Evolutionary conservation across 1,284 basidiomycete genomes (phyloP).

Genomic region (Coniophora puteana): DNA sequence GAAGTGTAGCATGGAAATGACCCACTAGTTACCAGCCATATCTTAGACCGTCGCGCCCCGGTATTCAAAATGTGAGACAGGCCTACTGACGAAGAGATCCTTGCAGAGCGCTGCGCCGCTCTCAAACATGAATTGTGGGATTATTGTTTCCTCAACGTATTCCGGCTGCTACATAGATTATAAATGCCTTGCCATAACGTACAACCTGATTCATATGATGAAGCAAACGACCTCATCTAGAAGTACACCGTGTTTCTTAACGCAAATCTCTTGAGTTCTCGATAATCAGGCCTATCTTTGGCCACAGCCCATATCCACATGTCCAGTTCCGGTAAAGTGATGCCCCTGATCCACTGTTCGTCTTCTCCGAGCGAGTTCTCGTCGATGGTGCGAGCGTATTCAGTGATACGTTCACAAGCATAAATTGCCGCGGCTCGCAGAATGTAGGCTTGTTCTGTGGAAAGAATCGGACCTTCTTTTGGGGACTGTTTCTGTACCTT

Average conservation of each 20-base stretch:
- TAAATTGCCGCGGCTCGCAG: conserved; percentile 78
- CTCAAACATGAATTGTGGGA: too few relatives aligned
- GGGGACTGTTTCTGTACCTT: conserved; percentile 26
- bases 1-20: too few relatives aligned
- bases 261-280: conserved; percentile 60
- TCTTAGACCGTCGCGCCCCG: too few relatives aligned
- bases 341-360: conserved; percentile 48
- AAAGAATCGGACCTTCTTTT: conserved; percentile 63
- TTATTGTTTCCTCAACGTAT: too few relatives aligned
- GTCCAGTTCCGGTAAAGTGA: conserved; percentile 61
- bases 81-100: too few relatives aligned
- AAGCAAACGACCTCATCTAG: conserved; percentile 27
- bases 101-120: too few relatives aligned
- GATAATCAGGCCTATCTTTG: conserved; percentile 70
- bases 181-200: too few relatives aligned
- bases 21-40: too few relatives aligned
- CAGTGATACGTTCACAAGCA: conserved; percentile 67
- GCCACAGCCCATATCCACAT: conserved; percentile 77
- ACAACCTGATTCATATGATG: too few relatives aligned
- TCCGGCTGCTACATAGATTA: too few relatives aligned
- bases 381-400: conserved; percentile 45
- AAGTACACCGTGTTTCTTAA: conserved; percentile 62
- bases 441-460: conserved; percentile 61
- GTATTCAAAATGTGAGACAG: too few relatives aligned
- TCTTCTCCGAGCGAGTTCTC: conserved; percentile 24